Base-by-base conservation (phyloP, 495 filamentous ascomycete genomes). In the Amniculicola lignicola region DNA sequence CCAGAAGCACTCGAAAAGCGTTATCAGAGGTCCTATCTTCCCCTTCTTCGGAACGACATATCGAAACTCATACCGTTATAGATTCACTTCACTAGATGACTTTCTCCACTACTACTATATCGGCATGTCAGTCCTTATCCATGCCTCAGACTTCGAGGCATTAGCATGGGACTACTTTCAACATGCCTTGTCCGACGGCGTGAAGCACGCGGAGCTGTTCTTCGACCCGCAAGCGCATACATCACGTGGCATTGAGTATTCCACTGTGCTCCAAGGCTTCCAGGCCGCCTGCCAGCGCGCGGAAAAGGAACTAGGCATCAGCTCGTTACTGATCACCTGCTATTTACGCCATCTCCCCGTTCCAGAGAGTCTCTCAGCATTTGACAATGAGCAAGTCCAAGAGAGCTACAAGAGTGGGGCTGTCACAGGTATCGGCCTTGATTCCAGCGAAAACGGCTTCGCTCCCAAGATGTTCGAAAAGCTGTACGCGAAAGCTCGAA, bases 91-190 rank as follows among this genome's bases (percentile, higher is more conserved):
- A 4, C 79, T 90, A 10, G 83, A 89, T 67, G 86, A 90, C 71
- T 90, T 90, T 68, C 77, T 92, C 4, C 68, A 78, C 62, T 89
- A 86, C 70, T 90, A 90, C 74, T 89, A 86, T 74, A 80, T 83
- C 49, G 85, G 84, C 64, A 87, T 88, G 80, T 79, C 76, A 24
- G 83, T 85, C 11, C 77, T 90, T 10, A 61, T 77, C 22, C 71
- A 75, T 7, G 72, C 75, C 14, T 59, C 70, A 24, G 87, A 90
- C 70, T 90, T 89, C 63, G 82, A 88, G 61, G 76, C 78, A n/a
- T 73, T 92, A 0, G 85, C 86, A 18, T 90, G 82, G 76, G 74
- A 77, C 27, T 91, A 90, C 69, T 86, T 90, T 69, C 47, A 72
- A 33, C 80, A 75, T 43, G 87, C 85, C 1, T 75, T 83, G 47